Conservation (phyloP, 345 rosid genomes). For the Geranium rotundifolium region DNA sequence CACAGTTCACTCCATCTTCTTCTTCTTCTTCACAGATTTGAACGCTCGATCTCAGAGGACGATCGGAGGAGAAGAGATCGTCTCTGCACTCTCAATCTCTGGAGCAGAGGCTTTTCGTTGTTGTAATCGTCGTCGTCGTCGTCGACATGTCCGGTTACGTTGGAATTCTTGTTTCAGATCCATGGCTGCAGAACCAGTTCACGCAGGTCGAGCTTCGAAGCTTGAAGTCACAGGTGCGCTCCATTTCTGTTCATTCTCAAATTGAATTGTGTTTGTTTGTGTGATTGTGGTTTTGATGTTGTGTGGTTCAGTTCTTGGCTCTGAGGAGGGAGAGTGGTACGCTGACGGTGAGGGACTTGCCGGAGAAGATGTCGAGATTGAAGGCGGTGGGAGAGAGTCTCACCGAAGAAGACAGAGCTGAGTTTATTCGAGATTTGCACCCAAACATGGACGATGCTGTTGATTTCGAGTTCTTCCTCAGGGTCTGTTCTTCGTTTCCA, state of each 20-base stretch:
- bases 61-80: neutral
- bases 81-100: too few species aligned
- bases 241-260: neutral
- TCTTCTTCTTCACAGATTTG: conserved; percentile 1
- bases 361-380: conserved; percentile 76
- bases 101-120: neutral
- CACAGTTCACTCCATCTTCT: conserved; percentile 38
- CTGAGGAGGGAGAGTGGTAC: conserved; percentile 90
- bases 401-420: conserved; percentile 55
- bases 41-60: neutral
- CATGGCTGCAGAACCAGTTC: conserved; percentile 95
- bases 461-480: conserved; percentile 89
- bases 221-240: conserved; percentile 72
- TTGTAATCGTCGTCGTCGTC: neutral
- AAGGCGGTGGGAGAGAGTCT: conserved; percentile 78
- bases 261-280: neutral
- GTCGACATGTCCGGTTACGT: conserved; percentile 65
- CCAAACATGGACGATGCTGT: conserved; percentile 62
- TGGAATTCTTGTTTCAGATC: conserved; percentile 89
- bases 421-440: conserved; percentile 54
- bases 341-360: conserved; percentile 69
- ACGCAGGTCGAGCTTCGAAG: conserved; percentile 98
- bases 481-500: conserved; percentile 28
- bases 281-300: conserved; percentile 2
- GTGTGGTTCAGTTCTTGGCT: conserved; percentile 49